Evolutionary conservation across 148 eudicot genomes (phyloP).

Genomic region (Rhododendron vialii): DNA sequence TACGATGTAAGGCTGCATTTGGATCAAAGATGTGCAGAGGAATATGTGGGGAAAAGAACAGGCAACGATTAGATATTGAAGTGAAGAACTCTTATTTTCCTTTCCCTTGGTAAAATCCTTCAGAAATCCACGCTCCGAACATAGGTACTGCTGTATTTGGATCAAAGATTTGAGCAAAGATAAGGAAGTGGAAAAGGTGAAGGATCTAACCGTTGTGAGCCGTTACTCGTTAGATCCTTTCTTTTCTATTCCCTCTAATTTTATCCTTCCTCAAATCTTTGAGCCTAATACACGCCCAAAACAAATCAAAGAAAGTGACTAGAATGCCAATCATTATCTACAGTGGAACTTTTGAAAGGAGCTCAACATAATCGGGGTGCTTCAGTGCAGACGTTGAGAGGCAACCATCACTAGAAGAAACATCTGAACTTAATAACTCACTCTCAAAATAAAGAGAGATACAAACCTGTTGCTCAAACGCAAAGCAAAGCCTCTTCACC

Average conservation of each 20-base stretch:
- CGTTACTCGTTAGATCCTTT: neutral
- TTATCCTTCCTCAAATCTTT: neutral
- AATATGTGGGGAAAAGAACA: neutral
- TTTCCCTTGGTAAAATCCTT: neutral
- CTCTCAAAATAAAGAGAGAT: neutral
- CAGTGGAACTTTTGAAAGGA: neutral
- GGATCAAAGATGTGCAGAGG: neutral
- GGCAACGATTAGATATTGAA: neutral
- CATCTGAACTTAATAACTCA: neutral
- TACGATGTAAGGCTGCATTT: neutral
- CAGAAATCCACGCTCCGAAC: neutral
- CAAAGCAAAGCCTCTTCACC: slow-evolving; percentile 86
- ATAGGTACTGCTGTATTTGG: neutral
- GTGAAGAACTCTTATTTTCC: neutral
- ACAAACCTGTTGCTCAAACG: slow-evolving; percentile 93
- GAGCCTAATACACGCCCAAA: neutral
- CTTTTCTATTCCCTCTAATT: neutral
- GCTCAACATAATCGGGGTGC: neutral
- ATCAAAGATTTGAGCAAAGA: neutral
- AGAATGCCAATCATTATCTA: neutral
- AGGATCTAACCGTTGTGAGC: neutral
- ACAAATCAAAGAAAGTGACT: neutral
- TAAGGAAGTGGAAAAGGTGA: neutral
- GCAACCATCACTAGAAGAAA: neutral
- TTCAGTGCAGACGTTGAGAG: neutral